phyloP scores from a whole-genome alignment of 2,329 filamentous ascomycete genomes.

The Rutstroemia sp. region DNA sequence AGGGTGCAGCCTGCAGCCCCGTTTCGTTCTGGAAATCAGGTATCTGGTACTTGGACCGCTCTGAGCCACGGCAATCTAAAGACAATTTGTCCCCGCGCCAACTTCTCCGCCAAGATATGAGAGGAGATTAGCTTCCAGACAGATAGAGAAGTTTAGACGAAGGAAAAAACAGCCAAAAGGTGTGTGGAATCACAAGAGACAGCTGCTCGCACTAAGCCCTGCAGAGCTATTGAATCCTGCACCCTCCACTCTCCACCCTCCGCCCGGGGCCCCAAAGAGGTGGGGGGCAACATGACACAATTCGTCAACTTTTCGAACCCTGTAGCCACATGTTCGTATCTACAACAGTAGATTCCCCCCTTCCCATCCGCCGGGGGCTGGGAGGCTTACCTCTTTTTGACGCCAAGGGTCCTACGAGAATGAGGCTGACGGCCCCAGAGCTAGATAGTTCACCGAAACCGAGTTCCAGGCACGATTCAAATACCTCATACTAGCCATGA shows the following conservation, averaged over 20 bases:
- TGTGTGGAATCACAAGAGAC: background rate
- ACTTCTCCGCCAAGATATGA: too few relatives aligned
- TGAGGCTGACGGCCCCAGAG: background rate
- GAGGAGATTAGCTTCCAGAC: too few relatives aligned
- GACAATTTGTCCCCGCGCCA: background rate
- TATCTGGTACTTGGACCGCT: background rate
- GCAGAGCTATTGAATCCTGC: background rate
- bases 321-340: background rate
- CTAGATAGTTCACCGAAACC: background rate
- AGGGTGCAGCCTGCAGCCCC: background rate
- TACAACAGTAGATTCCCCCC: too few relatives aligned
- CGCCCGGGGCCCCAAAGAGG: background rate
- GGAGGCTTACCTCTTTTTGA: background rate
- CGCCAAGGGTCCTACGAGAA: background rate
- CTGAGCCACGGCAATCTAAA: background rate
- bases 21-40: background rate
- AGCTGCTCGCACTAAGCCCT: background rate
- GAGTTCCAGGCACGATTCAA: background rate
- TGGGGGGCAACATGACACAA: background rate
- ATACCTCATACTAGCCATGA: background rate
- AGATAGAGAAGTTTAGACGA: background rate
- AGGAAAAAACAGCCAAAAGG: background rate
- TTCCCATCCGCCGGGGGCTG: background rate
- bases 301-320: background rate
- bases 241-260: background rate